Conservation (phyloP, 345 rosid genomes). For the Corchorus capsularis region DNA sequence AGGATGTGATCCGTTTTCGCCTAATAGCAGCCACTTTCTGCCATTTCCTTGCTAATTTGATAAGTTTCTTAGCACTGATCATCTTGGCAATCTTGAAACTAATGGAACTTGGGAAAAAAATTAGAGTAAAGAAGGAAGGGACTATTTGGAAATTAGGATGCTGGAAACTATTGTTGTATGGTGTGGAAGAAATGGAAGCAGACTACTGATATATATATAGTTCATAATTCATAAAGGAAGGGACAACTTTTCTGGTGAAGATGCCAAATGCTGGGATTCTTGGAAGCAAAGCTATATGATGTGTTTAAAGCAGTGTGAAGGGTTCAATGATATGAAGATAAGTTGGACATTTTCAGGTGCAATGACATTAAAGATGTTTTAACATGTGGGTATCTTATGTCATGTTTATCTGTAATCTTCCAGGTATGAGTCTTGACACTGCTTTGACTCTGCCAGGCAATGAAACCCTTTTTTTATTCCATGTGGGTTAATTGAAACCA, state of each 20-base stretch:
- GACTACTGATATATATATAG: not conserved
- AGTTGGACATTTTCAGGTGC: not conserved
- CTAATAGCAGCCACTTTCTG: slow-evolving; percentile 26
- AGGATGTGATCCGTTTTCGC: slow-evolving; percentile 25
- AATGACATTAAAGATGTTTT: not conserved
- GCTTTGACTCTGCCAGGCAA: not conserved
- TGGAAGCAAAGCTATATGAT: not conserved
- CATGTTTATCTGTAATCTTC: not conserved
- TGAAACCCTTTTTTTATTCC: not conserved
- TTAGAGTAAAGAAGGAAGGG: not conserved
- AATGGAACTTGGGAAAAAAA: not conserved
- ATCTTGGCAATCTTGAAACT: not conserved
- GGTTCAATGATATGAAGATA: not conserved
- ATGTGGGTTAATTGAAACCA: not conserved
- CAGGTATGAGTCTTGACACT: not conserved
- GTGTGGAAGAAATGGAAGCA: not conserved
- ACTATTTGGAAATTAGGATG: not conserved
- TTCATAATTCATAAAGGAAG: not conserved
- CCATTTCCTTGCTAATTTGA: slow-evolving; percentile 40
- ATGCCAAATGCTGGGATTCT: not conserved
- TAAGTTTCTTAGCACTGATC: slow-evolving; percentile 35
- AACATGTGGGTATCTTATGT: not conserved
- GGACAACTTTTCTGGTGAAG: not conserved
- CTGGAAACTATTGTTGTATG: not conserved
- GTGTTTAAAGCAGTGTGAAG: not conserved